phyloP scores from a whole-genome alignment of 1,284 basidiomycete genomes.

The Moesziomyces sp. region DNA sequence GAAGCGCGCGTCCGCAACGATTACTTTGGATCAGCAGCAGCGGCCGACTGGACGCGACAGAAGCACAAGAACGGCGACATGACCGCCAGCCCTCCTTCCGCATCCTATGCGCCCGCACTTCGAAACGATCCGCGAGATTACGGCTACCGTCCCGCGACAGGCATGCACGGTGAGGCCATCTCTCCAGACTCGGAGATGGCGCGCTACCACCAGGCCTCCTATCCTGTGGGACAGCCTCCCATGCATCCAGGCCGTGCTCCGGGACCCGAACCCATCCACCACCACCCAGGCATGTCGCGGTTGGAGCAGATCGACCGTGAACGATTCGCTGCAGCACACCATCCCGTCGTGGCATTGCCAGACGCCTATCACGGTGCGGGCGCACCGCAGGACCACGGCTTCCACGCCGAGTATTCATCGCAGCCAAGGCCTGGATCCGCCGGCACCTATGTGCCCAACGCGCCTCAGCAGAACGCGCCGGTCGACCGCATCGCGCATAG shows the following conservation, averaged over 20 bases:
- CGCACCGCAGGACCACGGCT: conserved; percentile 19
- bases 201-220: conserved; percentile 7
- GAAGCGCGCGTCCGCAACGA: conserved; percentile 33
- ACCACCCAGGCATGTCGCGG: conserved; percentile 13
- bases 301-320: conserved; percentile 30
- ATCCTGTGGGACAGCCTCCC: conserved; percentile 5
- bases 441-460: conserved; percentile 10
- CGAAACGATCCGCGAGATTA: conserved; percentile 21
- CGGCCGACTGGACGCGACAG: conserved; percentile 21
- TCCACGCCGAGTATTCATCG: conserved; percentile 29
- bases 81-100: conserved; percentile 18
- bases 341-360: conserved; percentile 6
- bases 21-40: conserved; percentile 29
- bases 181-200: conserved; percentile 19
- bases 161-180: conserved; percentile 13
- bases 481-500: conserved; percentile 54
- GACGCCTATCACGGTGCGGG: conserved; percentile 3
- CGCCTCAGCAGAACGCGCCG: conserved; percentile 21
- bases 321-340: conserved; percentile 25
- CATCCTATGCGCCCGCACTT: neutral
- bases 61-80: conserved; percentile 6
- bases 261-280: neutral
- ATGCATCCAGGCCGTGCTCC: conserved; percentile 11
- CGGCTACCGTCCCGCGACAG: conserved; percentile 8
- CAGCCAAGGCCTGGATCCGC: conserved; percentile 13